Evolutionary conservation across 441 rosid genomes (phyloP), one percentile per base, ranked within the genome.

Genomic region (Breynia disticha): DNA sequence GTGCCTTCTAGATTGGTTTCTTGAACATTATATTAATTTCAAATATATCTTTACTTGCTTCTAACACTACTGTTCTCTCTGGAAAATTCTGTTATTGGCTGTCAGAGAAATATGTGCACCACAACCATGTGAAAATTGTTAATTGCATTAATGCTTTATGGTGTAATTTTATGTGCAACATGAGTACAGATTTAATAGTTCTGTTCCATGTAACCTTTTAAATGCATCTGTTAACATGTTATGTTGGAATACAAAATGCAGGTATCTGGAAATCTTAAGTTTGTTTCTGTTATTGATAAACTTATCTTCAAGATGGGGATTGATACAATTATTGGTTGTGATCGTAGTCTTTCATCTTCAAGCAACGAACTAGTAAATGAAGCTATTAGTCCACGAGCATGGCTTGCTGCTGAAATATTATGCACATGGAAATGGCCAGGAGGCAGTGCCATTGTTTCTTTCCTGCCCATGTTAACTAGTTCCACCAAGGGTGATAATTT

Each of bases 341-440:
- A 68, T 16, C 52, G 49, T 41, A 50, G 39, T 28, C 57, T 51
- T 57, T 48, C 72, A 41, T 22, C 57, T 42, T 15, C 35, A 4
- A 48, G 58, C 11, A 67, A 73, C 61, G 77, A 66, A 58, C 44
- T 69, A 62, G 52, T 53, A 50, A 48, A 61, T 51, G 60, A 59
- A 53, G 73, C 53, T 42, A 60, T 61, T 60, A 58, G 67, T 67
- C 51, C 76, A 70, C 84, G 81, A 62, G 84, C 89, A 63, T 93
- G 99, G 99, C 72, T 93, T 77, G 90, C 79, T 56, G 90, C 86
- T 64, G 99, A 86, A 74, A 72, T 93, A 46, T 69, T 93, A 54
- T 89, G 96, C 80, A 79, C 86, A 20, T 93, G 98, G 97, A 76
- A 83, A 71, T 86, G 98, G 98, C 80, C 84, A 46, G 97, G 95